These are phyloP conservation scores for Boletellus deceptivus DNA, from an alignment of 1,284 basidiomycete species.

Conservation along the genomic window DNA sequence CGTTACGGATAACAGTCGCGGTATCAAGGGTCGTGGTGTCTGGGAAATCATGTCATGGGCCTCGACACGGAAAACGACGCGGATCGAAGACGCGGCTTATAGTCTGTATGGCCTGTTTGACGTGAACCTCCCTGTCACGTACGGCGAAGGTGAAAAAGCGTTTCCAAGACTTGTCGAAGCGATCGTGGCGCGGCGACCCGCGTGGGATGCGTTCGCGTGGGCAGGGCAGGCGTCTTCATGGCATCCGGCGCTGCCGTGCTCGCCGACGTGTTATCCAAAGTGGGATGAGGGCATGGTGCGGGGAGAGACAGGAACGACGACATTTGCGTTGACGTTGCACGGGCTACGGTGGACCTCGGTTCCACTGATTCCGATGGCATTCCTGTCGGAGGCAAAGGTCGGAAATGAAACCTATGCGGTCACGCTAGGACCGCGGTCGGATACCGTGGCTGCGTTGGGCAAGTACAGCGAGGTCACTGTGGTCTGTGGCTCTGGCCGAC, in stretches of 20 bases:
- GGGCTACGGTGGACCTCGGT: constrained; percentile 21
- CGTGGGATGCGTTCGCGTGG: constrained; percentile 27
- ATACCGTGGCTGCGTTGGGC: background rate
- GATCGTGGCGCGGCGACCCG: constrained; percentile 5
- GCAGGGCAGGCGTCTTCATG: constrained; percentile 16
- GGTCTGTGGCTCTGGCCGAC: constrained; percentile 16
- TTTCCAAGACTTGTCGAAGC: constrained; percentile 21
- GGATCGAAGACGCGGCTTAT: constrained; percentile 25
- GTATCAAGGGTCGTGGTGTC: constrained; percentile 14
- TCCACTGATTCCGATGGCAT: constrained; percentile 22
- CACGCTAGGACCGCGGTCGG: constrained; percentile 6
- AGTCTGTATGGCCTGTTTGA: constrained; percentile 23
- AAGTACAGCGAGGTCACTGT: constrained; percentile 14
- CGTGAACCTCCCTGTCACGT: constrained; percentile 14
- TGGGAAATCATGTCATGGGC: constrained; percentile 32
- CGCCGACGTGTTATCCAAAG: constrained; percentile 20
- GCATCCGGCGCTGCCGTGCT: constrained; percentile 16
- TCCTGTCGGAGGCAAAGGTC: constrained; percentile 1
- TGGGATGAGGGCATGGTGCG: constrained; percentile 14
- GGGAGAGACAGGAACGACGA: constrained; percentile 11
- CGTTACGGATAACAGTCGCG: constrained; percentile 20
- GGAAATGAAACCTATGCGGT: constrained; percentile 8
- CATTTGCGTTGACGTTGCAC: constrained; percentile 13
- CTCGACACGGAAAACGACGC: constrained; percentile 21
- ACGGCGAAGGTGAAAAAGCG: constrained; percentile 26